Evolutionary conservation across 495 filamentous ascomycete species (phyloP).

Genomic region (Hyaloscypha bicolor): DNA sequence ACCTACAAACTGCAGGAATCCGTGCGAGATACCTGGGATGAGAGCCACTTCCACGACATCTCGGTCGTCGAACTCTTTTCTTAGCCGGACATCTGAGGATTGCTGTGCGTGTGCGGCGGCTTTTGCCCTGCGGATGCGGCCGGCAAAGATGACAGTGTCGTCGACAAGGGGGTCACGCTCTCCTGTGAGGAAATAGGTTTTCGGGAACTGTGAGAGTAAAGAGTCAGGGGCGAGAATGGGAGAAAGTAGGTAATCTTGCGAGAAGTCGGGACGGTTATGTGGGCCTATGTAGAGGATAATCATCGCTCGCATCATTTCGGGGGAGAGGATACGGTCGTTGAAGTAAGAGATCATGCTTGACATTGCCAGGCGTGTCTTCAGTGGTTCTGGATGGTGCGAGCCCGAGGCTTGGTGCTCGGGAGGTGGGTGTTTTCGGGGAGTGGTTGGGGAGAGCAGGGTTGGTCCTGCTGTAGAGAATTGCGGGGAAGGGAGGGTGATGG

Average conservation of each 20-base stretch:
- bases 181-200: slow-evolving; percentile 90
- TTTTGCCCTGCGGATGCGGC: slow-evolving; percentile 81
- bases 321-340: slow-evolving; percentile 90
- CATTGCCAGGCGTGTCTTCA: slow-evolving; percentile 85
- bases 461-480: slow-evolving; percentile 31
- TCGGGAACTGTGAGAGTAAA: slow-evolving; percentile 81
- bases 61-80: slow-evolving; percentile 69
- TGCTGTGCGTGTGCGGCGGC: slow-evolving; percentile 50
- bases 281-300: slow-evolving; percentile 97
- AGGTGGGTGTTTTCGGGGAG: slow-evolving; percentile 1
- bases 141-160: slow-evolving; percentile 94
- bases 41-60: slow-evolving; percentile 79
- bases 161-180: slow-evolving; percentile 95
- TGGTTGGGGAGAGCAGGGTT: slow-evolving; percentile 12
- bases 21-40: slow-evolving; percentile 87
- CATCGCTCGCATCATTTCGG: slow-evolving; percentile 99
- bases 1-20: slow-evolving; percentile 86
- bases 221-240: slow-evolving; percentile 87
- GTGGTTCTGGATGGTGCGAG: slow-evolving; percentile 61
- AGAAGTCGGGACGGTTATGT: slow-evolving; percentile 88
- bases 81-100: slow-evolving; percentile 18
- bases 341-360: slow-evolving; percentile 98
- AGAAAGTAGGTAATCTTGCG: slow-evolving; percentile 84
- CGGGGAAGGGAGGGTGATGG: slow-evolving; percentile 16
- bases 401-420: slow-evolving; percentile 14